Evolutionary conservation across 169 alveolate species (phyloP).

Genomic region (Hammondia hammondi): DNA sequence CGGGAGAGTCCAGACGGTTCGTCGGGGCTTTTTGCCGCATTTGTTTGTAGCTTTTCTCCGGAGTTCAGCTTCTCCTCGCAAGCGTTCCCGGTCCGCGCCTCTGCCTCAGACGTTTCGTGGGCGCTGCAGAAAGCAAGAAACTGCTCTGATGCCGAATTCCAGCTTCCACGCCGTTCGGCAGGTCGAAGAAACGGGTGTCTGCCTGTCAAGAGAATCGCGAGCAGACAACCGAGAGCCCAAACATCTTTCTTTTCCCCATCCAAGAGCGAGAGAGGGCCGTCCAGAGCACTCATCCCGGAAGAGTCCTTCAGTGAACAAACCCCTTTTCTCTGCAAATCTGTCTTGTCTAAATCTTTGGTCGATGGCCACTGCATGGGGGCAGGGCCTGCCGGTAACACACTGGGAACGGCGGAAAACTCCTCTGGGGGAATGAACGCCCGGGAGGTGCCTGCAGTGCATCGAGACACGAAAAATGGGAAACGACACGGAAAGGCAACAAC

Average conservation of each 20-base stretch:
- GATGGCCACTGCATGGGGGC: too few relatives aligned
- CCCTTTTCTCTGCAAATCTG: too few relatives aligned
- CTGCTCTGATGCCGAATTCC: background rate
- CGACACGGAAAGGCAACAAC: background rate
- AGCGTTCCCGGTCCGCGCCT: background rate
- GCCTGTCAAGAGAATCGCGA: background rate
- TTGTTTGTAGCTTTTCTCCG: too few relatives aligned
- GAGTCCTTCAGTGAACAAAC: too few relatives aligned
- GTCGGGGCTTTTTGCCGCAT: too few relatives aligned
- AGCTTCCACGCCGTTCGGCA: background rate
- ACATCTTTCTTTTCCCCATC: conserved; percentile 36
- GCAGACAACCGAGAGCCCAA: conserved; percentile 31
- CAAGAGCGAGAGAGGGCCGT: background rate
- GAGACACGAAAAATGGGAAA: background rate
- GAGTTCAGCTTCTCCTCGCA: background rate
- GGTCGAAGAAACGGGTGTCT: conserved; percentile 14
- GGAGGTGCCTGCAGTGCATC: conserved; percentile 14
- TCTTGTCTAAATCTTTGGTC: too few relatives aligned
- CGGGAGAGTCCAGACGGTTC: too few relatives aligned
- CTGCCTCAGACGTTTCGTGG: too few relatives aligned
- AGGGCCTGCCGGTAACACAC: background rate
- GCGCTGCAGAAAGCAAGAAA: background rate
- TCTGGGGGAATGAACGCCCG: conserved; percentile 35
- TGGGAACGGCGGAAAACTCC: background rate
- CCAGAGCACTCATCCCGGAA: background rate